These are phyloP conservation scores for Fragosphaeria purpurea DNA, from an alignment of 2,329 filamentous ascomycete species.

Conservation along the genomic window DNA sequence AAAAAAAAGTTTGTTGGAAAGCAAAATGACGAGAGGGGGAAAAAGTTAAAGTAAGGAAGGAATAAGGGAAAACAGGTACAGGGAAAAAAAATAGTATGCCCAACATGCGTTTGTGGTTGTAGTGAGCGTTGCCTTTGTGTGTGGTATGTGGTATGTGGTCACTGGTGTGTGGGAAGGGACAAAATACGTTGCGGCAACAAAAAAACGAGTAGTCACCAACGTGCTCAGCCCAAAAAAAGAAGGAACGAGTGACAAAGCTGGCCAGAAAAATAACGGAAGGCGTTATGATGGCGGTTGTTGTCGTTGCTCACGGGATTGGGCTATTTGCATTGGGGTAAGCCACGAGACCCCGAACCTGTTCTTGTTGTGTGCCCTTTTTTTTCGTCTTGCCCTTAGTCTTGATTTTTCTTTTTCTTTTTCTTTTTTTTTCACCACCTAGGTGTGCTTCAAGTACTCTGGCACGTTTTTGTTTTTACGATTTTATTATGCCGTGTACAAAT, in stretches of 20 bases:
- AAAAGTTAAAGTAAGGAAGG: background rate
- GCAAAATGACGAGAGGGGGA: background rate
- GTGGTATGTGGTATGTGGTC: constrained; percentile 2
- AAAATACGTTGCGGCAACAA: constrained; percentile 1
- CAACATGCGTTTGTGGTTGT: constrained; percentile 1
- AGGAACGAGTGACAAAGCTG: constrained; percentile 1
- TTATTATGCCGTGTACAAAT: no score
- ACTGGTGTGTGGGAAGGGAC: constrained; percentile 6
- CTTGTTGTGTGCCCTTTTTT: background rate
- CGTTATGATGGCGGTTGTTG: no score
- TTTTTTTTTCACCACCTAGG: no score
- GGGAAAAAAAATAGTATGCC: constrained; percentile 6
- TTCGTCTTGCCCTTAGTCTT: background rate
- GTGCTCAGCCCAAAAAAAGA: no score
- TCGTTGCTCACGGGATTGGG: constrained; percentile 1
- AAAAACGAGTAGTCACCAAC: background rate
- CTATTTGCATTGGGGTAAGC: background rate
- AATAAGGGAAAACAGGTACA: background rate
- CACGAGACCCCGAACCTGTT: constrained; percentile 4
- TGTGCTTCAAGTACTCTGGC: no score
- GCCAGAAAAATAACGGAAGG: background rate
- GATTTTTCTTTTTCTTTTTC: background rate
- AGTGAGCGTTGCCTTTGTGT: background rate
- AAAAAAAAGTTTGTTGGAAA: constrained; percentile 1
- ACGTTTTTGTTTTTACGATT: background rate